Conservation (phyloP, 2,329 filamentous ascomycete genomes). For the Nemania serpens region DNA sequence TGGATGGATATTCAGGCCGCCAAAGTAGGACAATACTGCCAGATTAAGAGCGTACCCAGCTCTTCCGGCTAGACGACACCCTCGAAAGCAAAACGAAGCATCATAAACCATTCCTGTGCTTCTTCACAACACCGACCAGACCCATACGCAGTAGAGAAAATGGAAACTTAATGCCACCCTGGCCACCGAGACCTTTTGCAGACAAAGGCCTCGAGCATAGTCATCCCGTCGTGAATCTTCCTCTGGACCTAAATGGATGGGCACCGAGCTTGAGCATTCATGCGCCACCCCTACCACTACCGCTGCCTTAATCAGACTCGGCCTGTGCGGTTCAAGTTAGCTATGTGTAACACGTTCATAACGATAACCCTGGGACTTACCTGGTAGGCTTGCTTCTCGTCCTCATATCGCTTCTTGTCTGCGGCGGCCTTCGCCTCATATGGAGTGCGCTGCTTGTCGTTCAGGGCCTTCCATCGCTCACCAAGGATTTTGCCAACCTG, state of each 20-base stretch:
- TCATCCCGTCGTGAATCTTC: conserved; percentile 39
- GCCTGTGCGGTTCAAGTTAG: conserved; percentile 36
- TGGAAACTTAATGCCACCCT: conserved; percentile 35
- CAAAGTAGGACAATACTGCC: conserved; percentile 25
- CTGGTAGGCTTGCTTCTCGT: conserved; percentile 94
- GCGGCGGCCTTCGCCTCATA: conserved; percentile 96
- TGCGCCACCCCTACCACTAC: not conserved
- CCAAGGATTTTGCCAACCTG: conserved; percentile 98
- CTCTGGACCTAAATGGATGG: conserved; percentile 24
- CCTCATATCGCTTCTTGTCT: conserved; percentile 99
- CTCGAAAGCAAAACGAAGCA: conserved; percentile 39
- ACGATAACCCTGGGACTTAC: conserved; percentile 57
- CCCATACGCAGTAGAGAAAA: conserved; percentile 42
- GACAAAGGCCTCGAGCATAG: conserved; percentile 32
- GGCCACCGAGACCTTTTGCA: conserved; percentile 28
- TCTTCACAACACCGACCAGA: conserved; percentile 42
- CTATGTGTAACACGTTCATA: not conserved
- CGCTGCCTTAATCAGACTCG: conserved; percentile 44
- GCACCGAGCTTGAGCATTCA: conserved; percentile 9
- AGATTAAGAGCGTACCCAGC: conserved; percentile 25
- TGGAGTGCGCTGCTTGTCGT: conserved; percentile 87
- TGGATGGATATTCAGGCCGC: conserved; percentile 20
- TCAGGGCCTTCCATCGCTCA: conserved; percentile 97
- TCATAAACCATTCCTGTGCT: conserved; percentile 41
- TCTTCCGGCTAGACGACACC: conserved; percentile 32